Base-by-base conservation (phyloP, 352 stramenopile species). In the Pythium brassicae region DNA sequence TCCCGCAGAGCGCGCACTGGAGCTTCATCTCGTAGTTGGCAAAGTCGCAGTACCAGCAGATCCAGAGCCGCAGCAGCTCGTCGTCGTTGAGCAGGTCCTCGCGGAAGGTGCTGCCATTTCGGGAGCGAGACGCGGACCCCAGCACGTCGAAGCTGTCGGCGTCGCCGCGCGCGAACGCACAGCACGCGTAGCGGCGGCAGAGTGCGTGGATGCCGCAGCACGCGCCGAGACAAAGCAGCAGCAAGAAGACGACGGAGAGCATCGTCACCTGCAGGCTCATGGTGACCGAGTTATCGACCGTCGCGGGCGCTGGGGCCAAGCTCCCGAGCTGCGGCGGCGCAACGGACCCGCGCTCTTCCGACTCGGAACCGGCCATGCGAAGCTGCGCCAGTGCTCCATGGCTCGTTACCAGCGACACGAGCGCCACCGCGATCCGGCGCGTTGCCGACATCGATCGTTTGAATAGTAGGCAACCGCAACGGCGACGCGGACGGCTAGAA, bases 11-110 rank as follows among this genome's bases (percentile, higher is more conserved):
- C 20, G 74, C 70, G 42, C 72, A 85, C 32, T 72, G 61, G 3
- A 48, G 71, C 59, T 83, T 82, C 50, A 78, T 65, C 49, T 80
- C 70, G 60, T 83, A 85, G 65, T 85, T 85, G 57, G 69, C 72
- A 48, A 85, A 85, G 50, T 82, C 69, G 51, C 74, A 85, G 47
- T 72, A 66, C 50, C 66, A 69, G 50, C 74, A 85, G 43, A 72
- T 73, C 72, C 74, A 85, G 6, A 85, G 71, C 0, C 68, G 67
- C 50, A 68, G 49, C 15, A 83, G 57, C 55, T 85, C 74, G 29
- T 85, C 71, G n/a, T 78, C 68, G 39, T 68, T 68, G 26, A 85
- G 51, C 35, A 85, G 42, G 45, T 85, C 74, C 48, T 85, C 69
- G 25, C 66, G 72, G 53, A 76, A 85, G 56, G 59, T 71, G 50